Conservation (phyloP, 129 eudicot genomes). For the Rutidosis leptorrhynchoides region DNA sequence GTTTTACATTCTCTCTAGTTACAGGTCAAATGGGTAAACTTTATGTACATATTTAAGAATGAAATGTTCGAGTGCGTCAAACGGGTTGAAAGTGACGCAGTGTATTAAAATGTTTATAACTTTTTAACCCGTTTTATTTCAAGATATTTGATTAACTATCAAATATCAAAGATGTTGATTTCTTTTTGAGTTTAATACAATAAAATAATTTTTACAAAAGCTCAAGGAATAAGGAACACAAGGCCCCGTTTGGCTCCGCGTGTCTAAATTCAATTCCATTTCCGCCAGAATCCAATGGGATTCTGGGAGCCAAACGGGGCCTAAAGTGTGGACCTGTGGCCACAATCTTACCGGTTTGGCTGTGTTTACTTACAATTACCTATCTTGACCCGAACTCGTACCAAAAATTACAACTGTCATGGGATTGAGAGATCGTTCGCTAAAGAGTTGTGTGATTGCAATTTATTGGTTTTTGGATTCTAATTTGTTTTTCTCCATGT, state of each 20-base stretch:
- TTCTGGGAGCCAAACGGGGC: no score
- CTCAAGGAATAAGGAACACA: not conserved
- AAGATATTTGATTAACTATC: not conserved
- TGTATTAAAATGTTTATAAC: not conserved
- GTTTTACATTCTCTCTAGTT: not conserved
- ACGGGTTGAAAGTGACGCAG: not conserved
- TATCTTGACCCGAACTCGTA: not conserved
- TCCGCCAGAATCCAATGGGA: no score
- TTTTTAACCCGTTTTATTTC: not conserved
- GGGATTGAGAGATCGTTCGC: not conserved
- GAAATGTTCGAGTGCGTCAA: not conserved
- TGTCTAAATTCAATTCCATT: no score
- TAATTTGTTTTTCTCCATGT: not conserved
- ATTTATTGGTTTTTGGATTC: not conserved
- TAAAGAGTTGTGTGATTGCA: not conserved
- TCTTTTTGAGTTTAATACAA: no score
- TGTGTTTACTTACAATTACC: not conserved
- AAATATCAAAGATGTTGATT: not conserved
- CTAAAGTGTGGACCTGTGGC: not conserved
- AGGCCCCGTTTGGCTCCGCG: no score
- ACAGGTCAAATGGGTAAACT: not conserved
- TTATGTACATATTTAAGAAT: not conserved
- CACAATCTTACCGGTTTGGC: not conserved
- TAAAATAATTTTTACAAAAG: not conserved
- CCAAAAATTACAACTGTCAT: not conserved